Evolutionary conservation across 805 yeast genomes (phyloP).

Genomic region (Barnettozyma botsteinii): DNA sequence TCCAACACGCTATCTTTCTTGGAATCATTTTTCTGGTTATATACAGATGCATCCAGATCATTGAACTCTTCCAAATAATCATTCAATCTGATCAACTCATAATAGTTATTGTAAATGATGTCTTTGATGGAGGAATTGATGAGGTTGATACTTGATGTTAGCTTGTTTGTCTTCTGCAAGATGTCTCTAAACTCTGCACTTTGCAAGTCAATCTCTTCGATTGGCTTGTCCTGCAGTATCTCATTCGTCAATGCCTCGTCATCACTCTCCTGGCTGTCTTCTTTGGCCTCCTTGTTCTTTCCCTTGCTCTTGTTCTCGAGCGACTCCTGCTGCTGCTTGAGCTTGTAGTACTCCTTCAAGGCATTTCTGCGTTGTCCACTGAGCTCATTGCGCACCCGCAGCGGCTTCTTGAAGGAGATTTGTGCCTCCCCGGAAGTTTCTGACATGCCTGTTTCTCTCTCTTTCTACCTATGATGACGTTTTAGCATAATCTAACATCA

Average conservation of each 20-base stretch:
- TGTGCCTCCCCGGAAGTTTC: slow-evolving; percentile 4
- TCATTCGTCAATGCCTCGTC: slow-evolving; percentile 29
- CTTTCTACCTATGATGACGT: not conserved
- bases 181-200: slow-evolving; percentile 28
- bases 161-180: slow-evolving; percentile 32
- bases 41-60: slow-evolving; percentile 15
- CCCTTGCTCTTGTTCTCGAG: not conserved
- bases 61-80: slow-evolving; percentile 42
- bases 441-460: not conserved
- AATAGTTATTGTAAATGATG: slow-evolving; percentile 70
- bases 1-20: slow-evolving; percentile 13
- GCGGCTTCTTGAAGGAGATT: slow-evolving; percentile 24
- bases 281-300: not conserved
- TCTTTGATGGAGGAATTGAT: slow-evolving; percentile 61
- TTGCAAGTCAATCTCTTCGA: slow-evolving; percentile 25
- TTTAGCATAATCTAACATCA: not conserved
- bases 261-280: slow-evolving; percentile 7
- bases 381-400: slow-evolving; percentile 18
- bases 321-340: slow-evolving; percentile 21
- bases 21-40: not conserved
- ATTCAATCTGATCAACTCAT: slow-evolving; percentile 63
- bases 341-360: slow-evolving; percentile 36
- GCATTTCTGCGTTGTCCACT: slow-evolving; percentile 33
- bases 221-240: slow-evolving; percentile 11
- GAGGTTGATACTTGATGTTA: slow-evolving; percentile 41